Base-by-base conservation (phyloP, 169 alveolate genomes). In the Hepatocystis sp. region DNA sequence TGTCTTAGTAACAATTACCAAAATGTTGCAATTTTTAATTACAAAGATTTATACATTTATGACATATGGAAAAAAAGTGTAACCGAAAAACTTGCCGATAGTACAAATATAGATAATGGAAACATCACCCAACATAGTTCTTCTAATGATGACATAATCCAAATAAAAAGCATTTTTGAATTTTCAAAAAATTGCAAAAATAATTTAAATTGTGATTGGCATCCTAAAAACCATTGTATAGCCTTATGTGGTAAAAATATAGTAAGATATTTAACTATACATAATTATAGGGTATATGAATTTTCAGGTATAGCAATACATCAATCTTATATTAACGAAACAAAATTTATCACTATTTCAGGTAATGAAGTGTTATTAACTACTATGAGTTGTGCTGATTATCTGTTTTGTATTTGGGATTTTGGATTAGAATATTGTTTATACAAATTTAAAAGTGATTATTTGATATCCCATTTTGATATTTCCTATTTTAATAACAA, bases 371-470 rank as follows among this genome's bases (percentile, higher is more conserved):
- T 36, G 44, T 81, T 81, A 64, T 66, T 81, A 17, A 64, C 63
- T 13, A 27, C 89, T 5, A 32, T 63, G 51, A 81, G 89, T 61
- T 81, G 68, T 55, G 44, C 42, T 21, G 89, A 81, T 49, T 61
- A 61, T 55, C 66, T 81, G 2, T 64, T 81, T 36, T 81, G 84
- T 28, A 55, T 81, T 27, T 81, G 89, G 89, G 89, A 81, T 36
- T 81, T 81, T 55, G 89, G 63, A 36, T 44, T 63, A 4, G 89
- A 81, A 8, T 52, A 63, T 13, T 81, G 89, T 52, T 27, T 81
- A 63, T 81, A 81, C 55, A 81, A 81, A 81, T 63, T 81, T 63
- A 81, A 63, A 55, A 81, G 84, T 40, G 68, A 81, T 2, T 63
- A 63, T 49, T 5, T 64, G 17, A 61, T 81, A 47, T 81, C 89